Base-by-base conservation (phyloP, 495 filamentous ascomycete genomes). In the Staphylotrichum longicolle region DNA sequence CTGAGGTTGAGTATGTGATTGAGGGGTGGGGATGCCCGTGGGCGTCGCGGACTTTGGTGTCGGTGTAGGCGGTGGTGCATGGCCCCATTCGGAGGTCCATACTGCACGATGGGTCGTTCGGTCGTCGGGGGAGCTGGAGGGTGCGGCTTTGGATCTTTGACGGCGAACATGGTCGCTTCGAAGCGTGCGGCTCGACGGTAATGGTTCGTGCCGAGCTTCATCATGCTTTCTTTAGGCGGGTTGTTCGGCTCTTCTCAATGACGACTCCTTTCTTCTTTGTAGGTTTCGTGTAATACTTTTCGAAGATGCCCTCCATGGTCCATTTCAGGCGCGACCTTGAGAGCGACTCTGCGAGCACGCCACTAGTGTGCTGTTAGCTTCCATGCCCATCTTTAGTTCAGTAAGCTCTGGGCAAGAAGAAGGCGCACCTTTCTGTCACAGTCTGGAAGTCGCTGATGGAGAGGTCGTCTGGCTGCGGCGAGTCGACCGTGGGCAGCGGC, bases 241-340 rank as follows among this genome's bases (percentile, higher is more conserved):
- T 96, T 95, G 64, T 86, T 83, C 9, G 80, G 74, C 51, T 90
- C 85, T 58, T 88, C 81, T 88, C 81, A 62, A 88, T 85, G 11
- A 84, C 76, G 33, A 82, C 82, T 33, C 89, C 86, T 75, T 90
- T 91, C 54, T 86, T 85, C 77, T 93, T 96, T 58, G 84, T 82
- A 6, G 92, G 91, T 67, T 97, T 96, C 10, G 88, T 88, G 88
- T 93, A 97, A 74, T 95, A 98, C 66, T 89, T 89, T 62, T 94
- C 91, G 62, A 99, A 90, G 41, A 96, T 86, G 15, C 89, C 88
- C 64, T 96, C 91, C 65, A 81, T 86, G 8, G 91, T 82, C 95
- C 95, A 98, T 84, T 86, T 88, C 65, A 88, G 83, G 57, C 91
- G 90, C 52, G 95, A 98, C 54, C 90, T 85, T 52, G 87, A 79